Base-by-base conservation (phyloP, 116 monocot genomes). In the Phalaenopsis hybrid region DNA sequence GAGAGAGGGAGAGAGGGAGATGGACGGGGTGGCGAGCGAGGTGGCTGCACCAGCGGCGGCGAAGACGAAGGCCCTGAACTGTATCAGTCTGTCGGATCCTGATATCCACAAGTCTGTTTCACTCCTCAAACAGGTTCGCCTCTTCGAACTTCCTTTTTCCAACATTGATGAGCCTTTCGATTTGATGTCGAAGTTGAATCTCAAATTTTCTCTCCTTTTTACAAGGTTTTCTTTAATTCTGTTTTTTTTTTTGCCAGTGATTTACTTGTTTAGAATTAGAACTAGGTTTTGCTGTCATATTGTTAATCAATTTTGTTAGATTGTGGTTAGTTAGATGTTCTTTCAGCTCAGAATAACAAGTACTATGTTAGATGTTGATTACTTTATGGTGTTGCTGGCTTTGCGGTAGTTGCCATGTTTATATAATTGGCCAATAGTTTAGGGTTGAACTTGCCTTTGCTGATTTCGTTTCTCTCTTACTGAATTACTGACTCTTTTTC, bases 81-180 rank as follows among this genome's bases (percentile, higher is more conserved):
- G 83, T 45, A 83, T 83, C 49, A 83, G 83, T 75, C 69, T 83
- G 1, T 43, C 70, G 17, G 68, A 83, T 16, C 78, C 78, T 49
- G 78, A 78, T 67, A 23, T 83, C 77, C n/a, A 78, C 18, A 83
- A 78, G 46, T 83, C 83, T 6, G 55, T 83, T 63, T 58, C 83
- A 68, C 83, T 83, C 16, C 78, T 83, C 48, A 78, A 70, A 49
- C 83, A 83, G 83, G 83, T 82, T 8, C 8, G 45, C 55, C 0
- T 55, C 55, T 16, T 55, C 55, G 3, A 55, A 55, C 55, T 75
- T n/a, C 20, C 48, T 8, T 5, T 33, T 75, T 75, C n/a, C 8
- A 20, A 3, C 4, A 46, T 44, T 17, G 75, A 75, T 17, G 75
- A 75, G 8, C 7, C 2, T 75, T 75, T 75, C 46, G 45, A 5